Percentiles rank a stretch among this genome's conserved stretches.
These are phyloP conservation scores for Epithele typhae DNA, from an alignment of 768 basidiomycete genomes.

Conservation along the genomic window DNA sequence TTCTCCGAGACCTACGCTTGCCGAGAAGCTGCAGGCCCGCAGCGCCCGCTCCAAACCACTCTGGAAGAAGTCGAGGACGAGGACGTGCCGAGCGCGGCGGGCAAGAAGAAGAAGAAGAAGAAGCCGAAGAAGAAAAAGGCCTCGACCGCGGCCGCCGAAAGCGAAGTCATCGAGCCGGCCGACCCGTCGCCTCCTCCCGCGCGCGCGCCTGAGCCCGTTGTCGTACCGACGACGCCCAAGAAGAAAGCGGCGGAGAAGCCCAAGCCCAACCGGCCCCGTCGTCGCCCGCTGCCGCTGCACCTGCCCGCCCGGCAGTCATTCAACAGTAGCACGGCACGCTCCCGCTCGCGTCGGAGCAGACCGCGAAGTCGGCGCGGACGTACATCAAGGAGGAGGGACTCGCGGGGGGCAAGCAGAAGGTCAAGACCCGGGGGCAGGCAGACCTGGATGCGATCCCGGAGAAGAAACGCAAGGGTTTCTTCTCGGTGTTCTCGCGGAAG, in stretches of 20 bases:
- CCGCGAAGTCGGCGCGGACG: conserved; percentile 66
- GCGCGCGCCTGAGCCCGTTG: conserved; percentile 8
- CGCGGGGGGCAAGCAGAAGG: conserved; percentile 50
- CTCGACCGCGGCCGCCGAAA: conserved; percentile 17
- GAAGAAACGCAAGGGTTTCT: conserved; percentile 43
- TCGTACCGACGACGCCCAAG: conserved; percentile 16
- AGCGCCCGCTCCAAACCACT: conserved; percentile 42
- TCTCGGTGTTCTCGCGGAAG: conserved; percentile 43
- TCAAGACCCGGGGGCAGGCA: conserved; percentile 55
- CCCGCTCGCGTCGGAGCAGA: conserved; percentile 42
- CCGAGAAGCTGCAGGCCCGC: conserved; percentile 10
- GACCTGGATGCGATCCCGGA: conserved; percentile 43
- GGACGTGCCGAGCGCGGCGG: conserved; percentile 37
- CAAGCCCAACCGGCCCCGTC: conserved; percentile 4
- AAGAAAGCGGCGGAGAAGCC: conserved; percentile 1
- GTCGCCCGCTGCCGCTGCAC: not conserved
- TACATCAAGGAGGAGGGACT: conserved; percentile 56
- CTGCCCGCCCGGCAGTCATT: conserved; percentile 9
- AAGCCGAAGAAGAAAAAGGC: conserved; percentile 60
- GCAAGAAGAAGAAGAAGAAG: conserved; percentile 77
- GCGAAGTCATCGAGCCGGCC: conserved; percentile 12
- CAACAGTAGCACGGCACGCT: conserved; percentile 26
- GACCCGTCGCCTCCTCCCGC: conserved; percentile 10
- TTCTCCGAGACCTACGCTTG: not conserved
- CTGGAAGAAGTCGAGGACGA: conserved; percentile 76